Evolutionary conservation across 1,284 basidiomycete species (phyloP).

Genomic region (Sporisorium reilianum): DNA sequence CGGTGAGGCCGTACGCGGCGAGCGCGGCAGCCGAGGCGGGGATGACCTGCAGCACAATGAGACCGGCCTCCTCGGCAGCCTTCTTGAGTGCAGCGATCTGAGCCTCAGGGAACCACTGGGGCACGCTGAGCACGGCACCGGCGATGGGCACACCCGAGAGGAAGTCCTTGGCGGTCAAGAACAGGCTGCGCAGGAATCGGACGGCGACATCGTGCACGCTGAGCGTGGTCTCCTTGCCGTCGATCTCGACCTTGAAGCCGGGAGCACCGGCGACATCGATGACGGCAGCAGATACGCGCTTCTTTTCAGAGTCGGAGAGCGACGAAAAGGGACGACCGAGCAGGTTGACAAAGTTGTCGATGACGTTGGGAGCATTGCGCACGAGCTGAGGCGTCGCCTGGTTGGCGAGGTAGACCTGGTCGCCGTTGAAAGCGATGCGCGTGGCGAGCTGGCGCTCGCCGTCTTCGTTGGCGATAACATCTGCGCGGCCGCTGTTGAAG

Average conservation of each 20-base stretch:
- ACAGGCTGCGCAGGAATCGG: conserved; percentile 85
- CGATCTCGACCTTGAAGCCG: conserved; percentile 80
- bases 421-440: conserved; percentile 86
- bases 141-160: conserved; percentile 81
- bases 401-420: conserved; percentile 84
- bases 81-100: conserved; percentile 80
- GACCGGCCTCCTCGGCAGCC: conserved; percentile 80
- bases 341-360: conserved; percentile 91
- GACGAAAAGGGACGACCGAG: conserved; percentile 90
- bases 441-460: conserved; percentile 98
- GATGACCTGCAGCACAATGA: conserved; percentile 83
- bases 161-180: conserved; percentile 91
- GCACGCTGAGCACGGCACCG: conserved; percentile 87
- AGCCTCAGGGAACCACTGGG: conserved; percentile 78
- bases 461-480: conserved; percentile 93
- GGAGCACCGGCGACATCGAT: conserved; percentile 75
- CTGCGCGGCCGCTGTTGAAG: conserved; percentile 59
- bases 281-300: conserved; percentile 86
- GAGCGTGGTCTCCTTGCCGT: conserved; percentile 78
- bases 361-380: conserved; percentile 94
- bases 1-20: conserved; percentile 72
- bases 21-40: conserved; percentile 84
- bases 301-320: conserved; percentile 76
- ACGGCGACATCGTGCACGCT: conserved; percentile 86
- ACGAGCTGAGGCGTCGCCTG: conserved; percentile 94